Percentiles rank a stretch among this genome's conserved stretches.
Evolutionary conservation across 78 protist genomes (phyloP).

Genomic region (Cavenderia fasciculata): DNA sequence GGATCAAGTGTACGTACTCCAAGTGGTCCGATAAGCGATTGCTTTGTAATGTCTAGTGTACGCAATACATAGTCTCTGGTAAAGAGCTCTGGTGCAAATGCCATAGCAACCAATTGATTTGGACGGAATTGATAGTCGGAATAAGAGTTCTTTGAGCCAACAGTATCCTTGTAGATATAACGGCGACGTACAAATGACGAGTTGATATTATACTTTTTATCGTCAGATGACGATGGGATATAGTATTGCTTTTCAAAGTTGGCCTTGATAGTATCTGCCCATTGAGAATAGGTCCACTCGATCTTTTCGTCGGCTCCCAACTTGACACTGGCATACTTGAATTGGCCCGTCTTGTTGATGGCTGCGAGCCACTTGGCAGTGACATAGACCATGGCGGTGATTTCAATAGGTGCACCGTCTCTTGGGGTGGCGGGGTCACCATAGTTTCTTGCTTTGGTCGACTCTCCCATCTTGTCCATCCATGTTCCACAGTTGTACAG

Average conservation of each 20-base stretch:
- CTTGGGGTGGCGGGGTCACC: conserved; percentile 96
- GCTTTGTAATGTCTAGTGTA: conserved; percentile 6
- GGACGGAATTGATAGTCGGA: conserved; percentile 95
- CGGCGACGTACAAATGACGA: conserved; percentile 75
- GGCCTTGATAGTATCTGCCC: conserved; percentile 72
- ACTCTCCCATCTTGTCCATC: conserved; percentile 98
- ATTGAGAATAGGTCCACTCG: conserved; percentile 42
- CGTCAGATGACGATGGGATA: conserved; percentile 73
- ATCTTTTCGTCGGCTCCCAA: background rate
- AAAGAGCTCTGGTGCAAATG: conserved; percentile 90
- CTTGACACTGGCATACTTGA: conserved; percentile 24
- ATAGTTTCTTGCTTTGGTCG: conserved; percentile 58
- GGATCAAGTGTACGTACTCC: conserved; percentile 91
- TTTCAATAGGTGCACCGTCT: conserved; percentile 96
- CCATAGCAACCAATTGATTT: conserved; percentile 92
- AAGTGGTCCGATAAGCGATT: conserved; percentile 75
- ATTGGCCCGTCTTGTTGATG: conserved; percentile 3
- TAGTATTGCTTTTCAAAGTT: conserved; percentile 82
- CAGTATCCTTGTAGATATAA: conserved; percentile 91
- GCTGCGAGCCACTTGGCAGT: conserved; percentile 57
- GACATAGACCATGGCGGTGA: conserved; percentile 79
- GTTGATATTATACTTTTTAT: conserved; percentile 29
- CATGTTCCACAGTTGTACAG: conserved; percentile 94
- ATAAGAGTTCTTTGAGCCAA: conserved; percentile 72
- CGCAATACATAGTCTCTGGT: conserved; percentile 23